These are phyloP conservation scores for Hyphodiscus sp. DNA, from an alignment of 2,329 filamentous ascomycete species.

Conservation along the genomic window DNA sequence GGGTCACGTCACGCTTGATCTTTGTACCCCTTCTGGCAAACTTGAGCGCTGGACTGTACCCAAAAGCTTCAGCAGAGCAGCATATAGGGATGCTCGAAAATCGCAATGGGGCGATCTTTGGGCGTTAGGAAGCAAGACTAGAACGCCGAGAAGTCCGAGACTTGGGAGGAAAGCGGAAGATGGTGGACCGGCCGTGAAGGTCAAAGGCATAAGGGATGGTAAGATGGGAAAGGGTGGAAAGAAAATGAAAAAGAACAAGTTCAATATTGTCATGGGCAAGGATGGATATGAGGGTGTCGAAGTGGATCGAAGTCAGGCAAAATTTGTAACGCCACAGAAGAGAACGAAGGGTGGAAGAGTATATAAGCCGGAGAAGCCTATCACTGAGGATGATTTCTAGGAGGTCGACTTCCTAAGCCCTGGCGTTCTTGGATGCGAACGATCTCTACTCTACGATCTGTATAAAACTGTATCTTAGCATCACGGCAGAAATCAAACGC, in stretches of 20 bases:
- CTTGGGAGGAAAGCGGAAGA: conserved; percentile 41
- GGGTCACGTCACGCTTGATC: conserved; percentile 81
- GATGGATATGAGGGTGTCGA: conserved; percentile 25
- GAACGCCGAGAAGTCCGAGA: conserved; percentile 54
- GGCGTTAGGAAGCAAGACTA: conserved; percentile 89
- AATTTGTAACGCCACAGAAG: conserved; percentile 23
- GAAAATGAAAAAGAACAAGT: conserved; percentile 37
- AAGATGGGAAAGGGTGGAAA: conserved; percentile 34
- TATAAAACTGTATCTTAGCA: neutral
- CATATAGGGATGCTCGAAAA: conserved; percentile 91
- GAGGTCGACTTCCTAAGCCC: neutral
- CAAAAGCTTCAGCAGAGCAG: conserved; percentile 69
- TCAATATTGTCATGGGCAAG: conserved; percentile 32
- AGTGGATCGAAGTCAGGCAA: conserved; percentile 18
- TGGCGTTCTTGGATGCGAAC: neutral
- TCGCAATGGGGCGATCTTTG: conserved; percentile 88
- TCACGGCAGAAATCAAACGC: neutral
- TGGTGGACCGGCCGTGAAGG: conserved; percentile 6
- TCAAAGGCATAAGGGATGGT: conserved; percentile 31
- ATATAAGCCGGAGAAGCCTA: conserved; percentile 31
- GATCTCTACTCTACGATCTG: neutral
- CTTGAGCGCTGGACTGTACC: conserved; percentile 94
- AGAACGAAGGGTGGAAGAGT: conserved; percentile 31
- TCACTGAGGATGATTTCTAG: conserved; percentile 25
- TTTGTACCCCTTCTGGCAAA: conserved; percentile 79